Conservation (phyloP, 768 basidiomycete species). For the Clavulina sp. region DNA sequence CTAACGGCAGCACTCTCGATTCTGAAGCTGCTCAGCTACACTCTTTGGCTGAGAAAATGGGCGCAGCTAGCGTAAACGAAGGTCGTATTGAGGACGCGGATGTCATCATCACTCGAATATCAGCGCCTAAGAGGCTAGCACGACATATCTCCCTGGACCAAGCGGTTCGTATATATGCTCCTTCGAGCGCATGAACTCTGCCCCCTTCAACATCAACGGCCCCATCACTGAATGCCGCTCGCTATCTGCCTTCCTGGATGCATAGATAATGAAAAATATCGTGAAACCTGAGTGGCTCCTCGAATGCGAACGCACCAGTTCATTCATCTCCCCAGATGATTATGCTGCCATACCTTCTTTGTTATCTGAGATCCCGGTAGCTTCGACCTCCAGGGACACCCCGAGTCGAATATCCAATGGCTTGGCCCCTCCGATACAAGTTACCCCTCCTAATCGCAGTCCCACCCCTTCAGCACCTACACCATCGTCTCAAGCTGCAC, state of each 20-base stretch:
- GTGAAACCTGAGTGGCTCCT: slow-evolving; percentile 58
- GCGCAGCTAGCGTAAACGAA: background rate
- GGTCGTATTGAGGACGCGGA: slow-evolving; percentile 29
- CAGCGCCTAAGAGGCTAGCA: slow-evolving; percentile 50
- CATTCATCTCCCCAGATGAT: slow-evolving; percentile 30
- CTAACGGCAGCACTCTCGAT: no score
- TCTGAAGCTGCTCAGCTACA: background rate
- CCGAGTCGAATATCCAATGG: no score
- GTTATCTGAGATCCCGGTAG: background rate
- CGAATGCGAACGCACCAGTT: slow-evolving; percentile 32
- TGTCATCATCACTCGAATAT: slow-evolving; percentile 46
- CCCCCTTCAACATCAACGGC: background rate
- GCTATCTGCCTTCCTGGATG: no score
- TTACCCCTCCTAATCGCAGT: background rate
- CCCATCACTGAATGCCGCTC: background rate
- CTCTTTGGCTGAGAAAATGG: background rate
- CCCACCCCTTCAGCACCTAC: slow-evolving; percentile 15
- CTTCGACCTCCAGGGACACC: background rate
- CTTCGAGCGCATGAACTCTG: no score
- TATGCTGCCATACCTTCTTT: slow-evolving; percentile 34
- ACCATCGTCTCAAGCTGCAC: slow-evolving; percentile 13
- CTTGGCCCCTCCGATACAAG: no score
- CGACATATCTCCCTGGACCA: slow-evolving; percentile 46
- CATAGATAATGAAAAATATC: slow-evolving; percentile 37
- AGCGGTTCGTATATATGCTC: slow-evolving; percentile 15